Evolutionary conservation across 2,329 filamentous ascomycete genomes (phyloP).

Genomic region (Bipolaris oryzae): DNA sequence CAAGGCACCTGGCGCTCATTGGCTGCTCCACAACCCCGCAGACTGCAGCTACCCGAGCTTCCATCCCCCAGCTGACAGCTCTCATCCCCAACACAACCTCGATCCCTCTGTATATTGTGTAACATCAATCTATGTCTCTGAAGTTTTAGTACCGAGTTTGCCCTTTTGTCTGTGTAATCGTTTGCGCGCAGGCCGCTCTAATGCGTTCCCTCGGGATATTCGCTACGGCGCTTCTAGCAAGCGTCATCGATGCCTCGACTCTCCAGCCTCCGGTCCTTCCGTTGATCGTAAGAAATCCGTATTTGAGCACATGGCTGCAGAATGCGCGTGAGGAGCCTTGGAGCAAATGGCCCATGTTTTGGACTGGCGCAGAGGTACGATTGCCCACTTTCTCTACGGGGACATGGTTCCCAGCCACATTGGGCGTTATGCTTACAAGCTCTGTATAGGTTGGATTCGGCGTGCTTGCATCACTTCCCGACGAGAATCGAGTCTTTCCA

Average conservation of each 20-base stretch:
- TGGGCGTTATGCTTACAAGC: slow-evolving; percentile 15
- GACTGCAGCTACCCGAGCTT: slow-evolving; percentile 27
- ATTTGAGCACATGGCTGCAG: slow-evolving; percentile 62
- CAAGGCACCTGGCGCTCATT: slow-evolving; percentile 39
- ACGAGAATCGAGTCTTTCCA: slow-evolving; percentile 66
- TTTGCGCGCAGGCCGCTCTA: slow-evolving; percentile 11
- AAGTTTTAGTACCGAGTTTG: slow-evolving; percentile 4
- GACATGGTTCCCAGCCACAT: not conserved
- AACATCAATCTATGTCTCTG: not conserved
- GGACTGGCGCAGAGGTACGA: slow-evolving; percentile 68
- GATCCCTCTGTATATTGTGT: slow-evolving; percentile 1
- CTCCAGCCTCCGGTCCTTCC: slow-evolving; percentile 61
- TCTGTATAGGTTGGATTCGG: slow-evolving; percentile 62
- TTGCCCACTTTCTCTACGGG: not conserved
- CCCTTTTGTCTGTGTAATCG: not conserved
- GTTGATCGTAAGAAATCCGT: slow-evolving; percentile 58
- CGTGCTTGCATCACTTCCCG: slow-evolving; percentile 66
- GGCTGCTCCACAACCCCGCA: slow-evolving; percentile 32
- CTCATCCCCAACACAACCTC: slow-evolving; percentile 2
- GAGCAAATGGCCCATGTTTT: slow-evolving; percentile 87
- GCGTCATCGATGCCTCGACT: slow-evolving; percentile 56
- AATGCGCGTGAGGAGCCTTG: slow-evolving; percentile 76
- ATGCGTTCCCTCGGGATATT: slow-evolving; percentile 38
- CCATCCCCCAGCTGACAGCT: slow-evolving; percentile 25
- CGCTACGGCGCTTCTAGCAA: slow-evolving; percentile 49